These are phyloP conservation scores for Amaranthus hypochondriacus DNA, from an alignment of 148 eudicot species.

Conservation along the genomic window DNA sequence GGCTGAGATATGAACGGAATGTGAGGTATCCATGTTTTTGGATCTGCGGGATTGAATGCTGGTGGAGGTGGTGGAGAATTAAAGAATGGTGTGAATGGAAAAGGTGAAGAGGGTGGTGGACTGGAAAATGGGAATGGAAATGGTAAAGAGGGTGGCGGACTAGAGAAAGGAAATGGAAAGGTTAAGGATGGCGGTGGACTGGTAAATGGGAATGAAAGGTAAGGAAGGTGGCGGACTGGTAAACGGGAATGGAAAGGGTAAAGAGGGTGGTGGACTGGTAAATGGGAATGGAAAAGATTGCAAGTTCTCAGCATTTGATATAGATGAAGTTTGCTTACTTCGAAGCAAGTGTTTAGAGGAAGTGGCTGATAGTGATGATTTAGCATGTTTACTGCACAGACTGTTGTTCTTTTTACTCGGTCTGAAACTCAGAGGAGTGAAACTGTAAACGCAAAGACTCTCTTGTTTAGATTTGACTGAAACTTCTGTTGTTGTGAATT, in stretches of 20 bases:
- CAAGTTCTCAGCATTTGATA: conserved; percentile 3
- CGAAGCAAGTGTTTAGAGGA: conserved; percentile 42
- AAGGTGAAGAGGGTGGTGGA: neutral
- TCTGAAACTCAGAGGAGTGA: conserved; percentile 56
- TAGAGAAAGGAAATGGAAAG: neutral
- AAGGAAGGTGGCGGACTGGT: conserved; percentile 17
- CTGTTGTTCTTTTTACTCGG: conserved; percentile 43
- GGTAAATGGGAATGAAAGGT: conserved; percentile 20
- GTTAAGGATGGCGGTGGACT: neutral
- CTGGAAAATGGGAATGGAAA: conserved; percentile 8
- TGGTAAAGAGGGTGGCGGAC: conserved; percentile 22
- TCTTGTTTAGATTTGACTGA: conserved; percentile 55
- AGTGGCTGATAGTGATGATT: conserved; percentile 21
- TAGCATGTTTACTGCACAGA: conserved; percentile 37
- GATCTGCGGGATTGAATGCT: conserved; percentile 26
- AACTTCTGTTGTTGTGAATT: conserved; percentile 39
- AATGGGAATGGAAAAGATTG: conserved; percentile 21
- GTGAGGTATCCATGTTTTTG: conserved; percentile 31
- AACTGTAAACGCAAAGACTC: conserved; percentile 47
- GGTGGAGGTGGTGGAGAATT: conserved; percentile 20
- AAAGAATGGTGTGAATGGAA: conserved; percentile 7
- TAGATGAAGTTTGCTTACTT: conserved; percentile 18
- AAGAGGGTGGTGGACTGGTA: conserved; percentile 21
- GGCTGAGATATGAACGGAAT: conserved; percentile 22
- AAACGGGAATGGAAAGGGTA: conserved; percentile 23